Percentiles rank a stretch among this genome's conserved stretches.
These are phyloP conservation scores for Arthrobotrys pseudoclavata DNA, from an alignment of 2,329 filamentous ascomycete genomes.

Conservation along the genomic window DNA sequence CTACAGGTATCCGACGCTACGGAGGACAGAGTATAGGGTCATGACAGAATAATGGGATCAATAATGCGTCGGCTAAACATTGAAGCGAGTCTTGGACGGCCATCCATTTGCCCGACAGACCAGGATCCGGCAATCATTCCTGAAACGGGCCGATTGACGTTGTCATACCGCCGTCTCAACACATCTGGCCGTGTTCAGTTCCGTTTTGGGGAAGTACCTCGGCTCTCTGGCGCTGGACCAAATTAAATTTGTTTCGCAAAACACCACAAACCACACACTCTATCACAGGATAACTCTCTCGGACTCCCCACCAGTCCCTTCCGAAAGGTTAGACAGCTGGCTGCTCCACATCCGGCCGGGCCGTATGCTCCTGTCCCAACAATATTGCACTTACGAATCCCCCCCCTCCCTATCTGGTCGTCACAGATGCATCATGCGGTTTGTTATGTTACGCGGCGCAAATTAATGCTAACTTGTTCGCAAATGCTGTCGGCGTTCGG, in stretches of 20 bases:
- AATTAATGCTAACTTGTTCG: slow-evolving; percentile 42
- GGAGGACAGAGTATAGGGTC: neutral
- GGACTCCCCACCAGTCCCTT: slow-evolving; percentile 1
- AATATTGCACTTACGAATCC: slow-evolving; percentile 36
- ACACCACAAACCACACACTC: slow-evolving; percentile 23
- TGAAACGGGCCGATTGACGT: slow-evolving; percentile 24
- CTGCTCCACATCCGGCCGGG: slow-evolving; percentile 39
- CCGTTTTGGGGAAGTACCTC: slow-evolving; percentile 56
- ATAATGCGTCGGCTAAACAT: slow-evolving; percentile 5
- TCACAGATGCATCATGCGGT: neutral
- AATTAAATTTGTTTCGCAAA: slow-evolving; percentile 30
- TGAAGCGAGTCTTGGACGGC: slow-evolving; percentile 28
- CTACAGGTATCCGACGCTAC: neutral
- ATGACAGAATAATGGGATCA: neutral
- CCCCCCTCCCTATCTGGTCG: neutral
- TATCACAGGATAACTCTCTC: slow-evolving; percentile 8
- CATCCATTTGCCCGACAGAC: slow-evolving; percentile 5
- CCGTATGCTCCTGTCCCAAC: slow-evolving; percentile 49
- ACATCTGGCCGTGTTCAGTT: slow-evolving; percentile 23
- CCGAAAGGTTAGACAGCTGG: slow-evolving; percentile 39
- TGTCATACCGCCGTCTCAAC: slow-evolving; percentile 16
- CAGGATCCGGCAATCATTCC: slow-evolving; percentile 16
- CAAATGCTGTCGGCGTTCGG: slow-evolving; percentile 43
- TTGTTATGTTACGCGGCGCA: slow-evolving; percentile 18
- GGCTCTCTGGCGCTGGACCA: slow-evolving; percentile 17